phyloP scores from a whole-genome alignment of 2,329 filamentous ascomycete genomes.

The Sporothrix protearum region DNA sequence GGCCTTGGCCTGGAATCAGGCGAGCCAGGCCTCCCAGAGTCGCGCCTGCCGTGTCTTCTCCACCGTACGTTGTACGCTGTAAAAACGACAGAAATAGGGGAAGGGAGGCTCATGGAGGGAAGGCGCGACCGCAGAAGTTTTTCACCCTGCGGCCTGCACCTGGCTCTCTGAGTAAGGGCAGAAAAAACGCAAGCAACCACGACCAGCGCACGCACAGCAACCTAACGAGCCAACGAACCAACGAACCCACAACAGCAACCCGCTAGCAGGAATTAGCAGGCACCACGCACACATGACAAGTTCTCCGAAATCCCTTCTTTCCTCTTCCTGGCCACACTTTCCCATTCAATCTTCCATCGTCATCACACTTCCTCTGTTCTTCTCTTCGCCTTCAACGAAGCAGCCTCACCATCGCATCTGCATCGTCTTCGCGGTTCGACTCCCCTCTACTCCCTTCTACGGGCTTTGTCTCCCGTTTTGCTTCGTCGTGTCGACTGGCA shows the following conservation, averaged over 20 bases:
- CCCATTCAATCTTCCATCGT: constrained; percentile 19
- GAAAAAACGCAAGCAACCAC: not conserved
- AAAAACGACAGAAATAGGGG: constrained; percentile 15
- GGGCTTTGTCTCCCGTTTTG: constrained; percentile 20
- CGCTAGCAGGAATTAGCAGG: constrained; percentile 17
- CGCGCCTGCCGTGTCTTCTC: constrained; percentile 14
- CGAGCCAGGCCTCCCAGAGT: not conserved
- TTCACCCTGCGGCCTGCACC: not conserved
- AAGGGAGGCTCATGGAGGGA: not conserved
- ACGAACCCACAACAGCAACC: not conserved
- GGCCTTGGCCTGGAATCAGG: not conserved
- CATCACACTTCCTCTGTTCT: constrained; percentile 1
- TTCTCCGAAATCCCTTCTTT: constrained; percentile 22
- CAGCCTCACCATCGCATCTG: constrained; percentile 4
- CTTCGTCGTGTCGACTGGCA: constrained; percentile 19
- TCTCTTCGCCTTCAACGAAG: not conserved
- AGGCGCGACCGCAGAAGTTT: constrained; percentile 9
- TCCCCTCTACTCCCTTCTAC: constrained; percentile 10
- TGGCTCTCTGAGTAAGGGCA: constrained; percentile 16
- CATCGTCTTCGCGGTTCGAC: constrained; percentile 4
- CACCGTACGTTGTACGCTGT: too few species aligned
- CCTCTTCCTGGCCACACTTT: constrained; percentile 16
- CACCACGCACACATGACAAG: constrained; percentile 23
- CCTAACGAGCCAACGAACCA: not conserved
- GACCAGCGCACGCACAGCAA: constrained; percentile 8